phyloP scores from a whole-genome alignment of 176 grass and related monocot genomes.

The Oryza meyeriana region DNA sequence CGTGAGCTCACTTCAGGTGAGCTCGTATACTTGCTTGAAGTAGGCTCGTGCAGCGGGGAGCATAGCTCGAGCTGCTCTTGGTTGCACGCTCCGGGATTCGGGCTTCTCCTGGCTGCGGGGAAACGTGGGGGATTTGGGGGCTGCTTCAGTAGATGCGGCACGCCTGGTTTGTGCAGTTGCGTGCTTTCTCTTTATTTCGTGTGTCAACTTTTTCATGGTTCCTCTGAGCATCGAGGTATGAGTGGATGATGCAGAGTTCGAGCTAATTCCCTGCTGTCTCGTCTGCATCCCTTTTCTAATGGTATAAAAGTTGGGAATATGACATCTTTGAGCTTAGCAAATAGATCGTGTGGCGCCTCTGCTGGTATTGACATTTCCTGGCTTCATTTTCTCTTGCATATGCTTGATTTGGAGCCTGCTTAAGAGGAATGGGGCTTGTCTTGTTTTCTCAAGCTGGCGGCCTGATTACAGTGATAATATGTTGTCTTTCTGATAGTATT shows the following conservation, averaged over 20 bases:
- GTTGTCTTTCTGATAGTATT: not conserved
- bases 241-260: not conserved
- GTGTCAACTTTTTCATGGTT: not conserved
- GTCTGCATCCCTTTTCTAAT: not conserved
- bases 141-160: conserved; percentile 35
- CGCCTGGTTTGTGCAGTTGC: conserved; percentile 14
- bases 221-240: conserved; percentile 17
- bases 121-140: conserved; percentile 46
- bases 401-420: conserved; percentile 13
- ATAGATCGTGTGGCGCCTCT: not conserved
- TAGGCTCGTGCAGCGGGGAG: not conserved
- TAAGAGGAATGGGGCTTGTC: not conserved
- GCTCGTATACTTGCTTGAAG: not conserved
- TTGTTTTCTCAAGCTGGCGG: not conserved
- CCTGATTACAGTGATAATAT: not conserved
- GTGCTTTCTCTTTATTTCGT: not conserved
- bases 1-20: conserved; percentile 25
- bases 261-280: not conserved
- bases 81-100: conserved; percentile 33
- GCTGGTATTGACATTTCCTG: conserved; percentile 1
- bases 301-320: conserved; percentile 10
- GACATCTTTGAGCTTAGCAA: conserved; percentile 21
- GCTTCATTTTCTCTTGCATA: conserved; percentile 7
- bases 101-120: conserved; percentile 1
- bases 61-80: conserved; percentile 17